Base-by-base conservation (phyloP, 2,329 filamentous ascomycete genomes). In the Diaporthe sp. region DNA sequence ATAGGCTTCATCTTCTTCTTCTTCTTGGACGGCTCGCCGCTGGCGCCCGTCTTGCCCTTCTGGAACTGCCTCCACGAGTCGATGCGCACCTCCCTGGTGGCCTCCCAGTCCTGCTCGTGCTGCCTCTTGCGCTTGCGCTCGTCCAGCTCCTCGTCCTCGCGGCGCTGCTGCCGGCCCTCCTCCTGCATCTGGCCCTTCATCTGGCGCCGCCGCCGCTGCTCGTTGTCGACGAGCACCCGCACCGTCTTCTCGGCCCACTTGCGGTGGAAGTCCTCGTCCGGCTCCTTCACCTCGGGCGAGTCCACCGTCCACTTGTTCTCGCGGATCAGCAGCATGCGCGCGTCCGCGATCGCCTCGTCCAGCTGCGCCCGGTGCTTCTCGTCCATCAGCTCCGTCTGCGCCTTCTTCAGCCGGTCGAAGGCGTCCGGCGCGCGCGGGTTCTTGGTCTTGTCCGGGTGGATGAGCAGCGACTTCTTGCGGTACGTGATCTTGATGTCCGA, bases 401-500 rank as follows among this genome's bases (percentile, higher is more conserved):
- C 97, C 85, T 98, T 98, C 82, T 98, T 98, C 39, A 99, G 90
- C 13, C 96, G 93, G 85, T 99, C 97, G 82, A 99, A 99, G 78
- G 97, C 97, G 81, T 98, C 97, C 4, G 97, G 96, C 0, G 97
- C 97, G 67, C 89, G 91, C 0, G 95, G 93, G 82, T 99, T 98
- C 81, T 92, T 92, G 74, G 97, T 98, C 85, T 99, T 99, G 88
- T 99, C 97, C 9, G 97, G 97, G 87, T 99, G 97, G 87, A 99
- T 98, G 67, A 99, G 92, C 74, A 99, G 93, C n/a, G 97, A 99
- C 85, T 98, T 98, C 81, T 95, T 96, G 88, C 97, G 96, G 87
- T 98, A 99, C 79, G 91, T 91, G 79, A 93, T 88, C 86, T 98
- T 98, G 88, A 99, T 98, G 86, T 98, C 97, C 76, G 95, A 96